phyloP scores from a whole-genome alignment of 176 grass and related monocot genomes.

The Pontederia paniculata region DNA sequence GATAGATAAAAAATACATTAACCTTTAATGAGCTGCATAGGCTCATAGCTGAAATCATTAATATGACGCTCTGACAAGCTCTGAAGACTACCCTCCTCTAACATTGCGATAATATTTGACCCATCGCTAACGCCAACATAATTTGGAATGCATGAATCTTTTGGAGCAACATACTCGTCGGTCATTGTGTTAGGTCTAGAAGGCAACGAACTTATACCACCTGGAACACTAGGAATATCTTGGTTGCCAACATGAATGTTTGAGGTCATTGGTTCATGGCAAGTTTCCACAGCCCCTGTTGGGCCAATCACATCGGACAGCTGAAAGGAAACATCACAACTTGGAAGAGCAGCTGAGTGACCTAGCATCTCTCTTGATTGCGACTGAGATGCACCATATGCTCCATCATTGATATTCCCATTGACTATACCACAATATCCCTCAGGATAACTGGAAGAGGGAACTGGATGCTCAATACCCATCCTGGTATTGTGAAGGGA shows the following conservation, averaged over 20 bases:
- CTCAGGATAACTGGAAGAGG: conserved; percentile 24
- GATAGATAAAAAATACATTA: conserved; percentile 20
- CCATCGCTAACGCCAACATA: conserved; percentile 22
- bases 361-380: conserved; percentile 30
- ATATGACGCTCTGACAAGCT: conserved; percentile 19
- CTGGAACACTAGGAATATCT: conserved; percentile 61
- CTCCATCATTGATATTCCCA: neutral
- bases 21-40: conserved; percentile 59
- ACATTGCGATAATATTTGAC: conserved; percentile 31
- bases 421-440: conserved; percentile 27
- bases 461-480: conserved; percentile 15
- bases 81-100: conserved; percentile 48
- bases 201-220: conserved; percentile 38
- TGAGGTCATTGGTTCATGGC: conserved; percentile 40
- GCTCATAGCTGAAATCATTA: conserved; percentile 39
- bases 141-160: conserved; percentile 32
- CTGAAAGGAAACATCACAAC: conserved; percentile 17
- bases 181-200: conserved; percentile 35
- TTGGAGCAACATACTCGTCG: conserved; percentile 29
- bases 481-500: conserved; percentile 24
- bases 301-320: conserved; percentile 21
- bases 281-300: no score
- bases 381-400: conserved; percentile 6
- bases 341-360: conserved; percentile 23
- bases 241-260: conserved; percentile 68